A percentile compares a stretch with the other conserved stretches of the same genome.
phyloP scores from a whole-genome alignment of 2,329 filamentous ascomycete genomes.

The Alternaria postmessia region DNA sequence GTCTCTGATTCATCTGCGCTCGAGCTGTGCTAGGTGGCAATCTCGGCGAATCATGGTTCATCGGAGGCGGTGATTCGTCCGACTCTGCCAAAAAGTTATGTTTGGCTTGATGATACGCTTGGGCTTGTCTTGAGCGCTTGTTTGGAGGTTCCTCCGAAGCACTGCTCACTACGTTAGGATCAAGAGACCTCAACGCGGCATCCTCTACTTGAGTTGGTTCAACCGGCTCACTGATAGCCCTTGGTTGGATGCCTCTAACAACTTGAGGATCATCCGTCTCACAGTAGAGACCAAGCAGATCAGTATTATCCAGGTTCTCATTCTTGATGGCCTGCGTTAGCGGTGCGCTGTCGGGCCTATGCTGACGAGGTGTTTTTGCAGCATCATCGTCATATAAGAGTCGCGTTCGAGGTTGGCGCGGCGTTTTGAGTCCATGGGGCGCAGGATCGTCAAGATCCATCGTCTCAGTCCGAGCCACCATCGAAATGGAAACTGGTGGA shows the following conservation, averaged over 20 bases:
- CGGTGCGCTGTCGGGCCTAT: constrained; percentile 43
- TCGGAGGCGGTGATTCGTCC: constrained; percentile 30
- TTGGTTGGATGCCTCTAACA: constrained; percentile 18
- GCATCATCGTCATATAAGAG: constrained; percentile 18
- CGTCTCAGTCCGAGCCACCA: constrained; percentile 48
- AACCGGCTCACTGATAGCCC: constrained; percentile 34
- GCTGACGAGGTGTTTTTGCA: constrained; percentile 27
- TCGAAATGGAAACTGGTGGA: constrained; percentile 23
- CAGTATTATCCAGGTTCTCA: constrained; percentile 10
- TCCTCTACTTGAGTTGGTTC: constrained; percentile 6
- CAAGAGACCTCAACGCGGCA: constrained; percentile 32
- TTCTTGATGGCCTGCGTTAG: constrained; percentile 28
- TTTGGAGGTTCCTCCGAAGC: constrained; percentile 20
- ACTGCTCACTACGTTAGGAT: constrained; percentile 35
- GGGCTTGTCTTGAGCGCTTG: constrained; percentile 30
- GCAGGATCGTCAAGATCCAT: constrained; percentile 56
- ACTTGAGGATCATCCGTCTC: background rate
- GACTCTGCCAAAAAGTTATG: constrained; percentile 38
- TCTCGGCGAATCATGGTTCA: constrained; percentile 24
- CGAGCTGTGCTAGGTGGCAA: constrained; percentile 34
- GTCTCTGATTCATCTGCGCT: constrained; percentile 35
- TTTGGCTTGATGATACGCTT: constrained; percentile 15
- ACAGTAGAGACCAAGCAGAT: background rate
- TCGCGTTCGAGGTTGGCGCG: constrained; percentile 26
- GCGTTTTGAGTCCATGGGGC: constrained; percentile 41